Evolutionary conservation across 1,284 basidiomycete species (phyloP), one percentile per base, ranked within the genome.

Genomic region (Megacollybia platyphylla): DNA sequence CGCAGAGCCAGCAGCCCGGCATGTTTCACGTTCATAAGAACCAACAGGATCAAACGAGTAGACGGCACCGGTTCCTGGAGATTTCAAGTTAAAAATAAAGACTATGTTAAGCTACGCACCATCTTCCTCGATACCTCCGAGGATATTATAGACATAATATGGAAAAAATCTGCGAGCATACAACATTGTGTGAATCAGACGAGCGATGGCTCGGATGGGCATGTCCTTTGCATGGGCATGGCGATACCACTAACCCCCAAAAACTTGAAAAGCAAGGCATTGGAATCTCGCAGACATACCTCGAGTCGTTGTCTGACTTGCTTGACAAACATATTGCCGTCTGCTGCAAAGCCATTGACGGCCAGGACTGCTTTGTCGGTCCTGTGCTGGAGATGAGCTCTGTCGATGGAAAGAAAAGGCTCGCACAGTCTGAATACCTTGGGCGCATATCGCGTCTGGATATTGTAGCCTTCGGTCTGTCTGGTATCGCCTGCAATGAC

Each of bases 21-120:
- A 96, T 36, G 87, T 79, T 65, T 94, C 89, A 48, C 92, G 84
- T 62, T 96, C 90, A 62, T 96, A 97, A 41, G 86, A 90, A 36
- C 92, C 92, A 27, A 96, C 89, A 29, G 91, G 91, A 63, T 97
- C 92, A 61, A 94, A 97, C 18, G 90, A 94, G 69, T 97, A 97
- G 15, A 97, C 91, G 3, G 91, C 89, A 30, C 92, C 92, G 32
- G 87, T 79, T 31, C 90, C 90, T 90, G 60, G 40, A 39, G 31
- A 17, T 8, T 24, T 32, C 32, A 18, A 34, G 38, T 36, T 11
- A 42, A 15, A 18, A 36, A 31, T 44, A 11, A 3, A 11, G 5
- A 4, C 7, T 4, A 4, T 40, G 39, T 44, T 42, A 29, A 15
- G 39, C 9, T 36, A 72, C 85, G 53, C 52, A 91, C 91, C 90